Evolutionary conservation across 768 basidiomycete genomes (phyloP), one percentile per base, ranked within the genome.

Genomic region (Suillus fuscotomentosus): DNA sequence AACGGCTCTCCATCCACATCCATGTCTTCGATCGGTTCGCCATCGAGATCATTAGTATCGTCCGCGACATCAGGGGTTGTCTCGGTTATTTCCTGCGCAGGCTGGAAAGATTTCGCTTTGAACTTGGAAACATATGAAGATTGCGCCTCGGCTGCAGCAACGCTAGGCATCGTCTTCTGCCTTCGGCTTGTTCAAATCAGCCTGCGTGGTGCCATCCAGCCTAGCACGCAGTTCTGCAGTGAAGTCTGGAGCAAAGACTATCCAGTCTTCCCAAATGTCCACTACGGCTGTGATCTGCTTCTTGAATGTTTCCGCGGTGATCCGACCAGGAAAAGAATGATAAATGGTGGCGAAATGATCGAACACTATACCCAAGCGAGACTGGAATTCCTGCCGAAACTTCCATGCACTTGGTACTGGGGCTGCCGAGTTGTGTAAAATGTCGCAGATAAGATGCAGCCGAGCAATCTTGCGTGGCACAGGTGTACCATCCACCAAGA

Each of bases 201-300:
- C 69, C 31, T 70, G 70, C 1, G 71, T 67, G 22, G 72, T 77
- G 24, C 93, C 93, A 57, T 96, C 92, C 57, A 99, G 82, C 63
- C 95, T 81, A 61, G 76, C 77, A 31, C 94, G 82, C 17, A 97
- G 82, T 69, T 90, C 87, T 2, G 82, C 72, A 0, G 92, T 95
- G 70, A 91, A 92, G 62, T 96, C 92, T 3, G 90, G 91, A 60
- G 93, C 83, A 73, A 99, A 99, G 39, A 98, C 92, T 64, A 99
- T 96, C 95, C 96, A 97, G 73, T 97, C 91, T 72, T 98, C 97
- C 95, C 97, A 98, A 38, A 98, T 90, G 71, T 98, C 96, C 6
- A 99, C 84, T 20, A 99, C 88, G 9, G 88, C 80, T 6, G 87
- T 88, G 65, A 99, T 94, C 76, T 98, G 94, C 68, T 90, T 90